A percentile compares a stretch with the other conserved stretches of the same genome.
Evolutionary conservation across 805 yeast genomes (phyloP).

Genomic region (Yamadazyma scolyti): DNA sequence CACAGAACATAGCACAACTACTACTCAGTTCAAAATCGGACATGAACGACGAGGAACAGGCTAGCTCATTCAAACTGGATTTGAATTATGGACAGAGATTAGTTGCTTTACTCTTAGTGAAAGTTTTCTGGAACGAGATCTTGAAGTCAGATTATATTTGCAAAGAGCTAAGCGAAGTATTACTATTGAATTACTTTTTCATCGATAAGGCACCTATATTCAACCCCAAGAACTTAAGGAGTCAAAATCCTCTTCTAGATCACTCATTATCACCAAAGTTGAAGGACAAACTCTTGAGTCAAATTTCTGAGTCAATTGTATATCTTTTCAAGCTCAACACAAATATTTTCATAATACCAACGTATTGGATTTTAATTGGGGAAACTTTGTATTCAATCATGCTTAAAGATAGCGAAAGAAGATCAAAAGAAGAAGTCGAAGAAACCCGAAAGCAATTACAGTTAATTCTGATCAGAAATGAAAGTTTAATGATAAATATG

Average conservation of each 20-base stretch:
- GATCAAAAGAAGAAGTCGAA: conserved; percentile 26
- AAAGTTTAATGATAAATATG: conserved; percentile 60
- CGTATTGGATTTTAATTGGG: conserved; percentile 55
- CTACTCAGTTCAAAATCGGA: conserved; percentile 15
- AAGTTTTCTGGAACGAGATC: conserved; percentile 71
- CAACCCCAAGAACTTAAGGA: conserved; percentile 6
- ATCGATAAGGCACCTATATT: conserved; percentile 5
- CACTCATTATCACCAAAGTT: conserved; percentile 14
- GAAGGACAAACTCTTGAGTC: conserved; percentile 23
- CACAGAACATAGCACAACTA: conserved; percentile 20
- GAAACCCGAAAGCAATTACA: conserved; percentile 47
- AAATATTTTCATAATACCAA: conserved; percentile 62
- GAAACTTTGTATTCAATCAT: conserved; percentile 42
- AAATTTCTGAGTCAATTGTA: conserved; percentile 26
- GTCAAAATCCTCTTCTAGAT: conserved; percentile 2
- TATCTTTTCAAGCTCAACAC: conserved; percentile 47
- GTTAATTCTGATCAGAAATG: conserved; percentile 63
- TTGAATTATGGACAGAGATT: conserved; percentile 34
- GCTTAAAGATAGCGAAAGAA: conserved; percentile 12
- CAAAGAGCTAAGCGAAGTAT: conserved; percentile 60
- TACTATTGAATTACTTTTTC: conserved; percentile 43
- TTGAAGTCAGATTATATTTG: conserved; percentile 53
- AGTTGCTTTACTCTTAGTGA: conserved; percentile 44
- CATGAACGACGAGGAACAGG: conserved; percentile 17
- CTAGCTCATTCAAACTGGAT: conserved; percentile 14